Base-by-base conservation (phyloP, 1,139 yeast species). In the Candida anutae region DNA sequence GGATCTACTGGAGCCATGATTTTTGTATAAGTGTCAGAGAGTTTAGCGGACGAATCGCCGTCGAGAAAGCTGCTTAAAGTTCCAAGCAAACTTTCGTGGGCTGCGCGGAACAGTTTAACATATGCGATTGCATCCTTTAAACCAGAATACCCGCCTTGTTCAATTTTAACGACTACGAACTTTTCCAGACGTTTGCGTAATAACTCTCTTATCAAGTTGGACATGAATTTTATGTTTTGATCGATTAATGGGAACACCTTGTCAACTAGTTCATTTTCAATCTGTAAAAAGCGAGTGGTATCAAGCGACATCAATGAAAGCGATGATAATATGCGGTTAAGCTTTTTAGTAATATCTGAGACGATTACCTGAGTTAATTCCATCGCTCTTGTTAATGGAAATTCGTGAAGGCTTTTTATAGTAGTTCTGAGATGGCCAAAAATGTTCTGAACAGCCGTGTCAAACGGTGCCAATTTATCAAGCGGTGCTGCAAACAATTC, bases 101-200 rank as follows among this genome's bases (percentile, higher is more conserved):
- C 61, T 0, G 44, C 36, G 37, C 88, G 60, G 36, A 84, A 69
- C 0, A 50, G 42, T 6, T 46, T 48, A 2, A 81, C 44, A 21
- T 62, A 58, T 2, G 52, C 58, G 1, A 82, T 37, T 22, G 76
- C 55, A 3, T 67, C 69, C 36, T 62, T 65, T 6, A 81, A 44
- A 12, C 48, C 51, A 0, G 46, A 45, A 16, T 77, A 73, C 3
- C 58, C 50, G 1, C 40, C 43, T 13, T 75, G 68, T 20, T 62
- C 59, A 11, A 84, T 63, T 37, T 77, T 69, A 12, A 84, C 71
- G 16, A 79, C 69, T 18, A 80, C 68, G 46, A 81, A 81, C 37
- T 76, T 77, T 33, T 83, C 94, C 11, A 76, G 73, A 26, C 94
- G 59, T 45, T 77, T 83, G 35, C 96, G 62, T 21, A 82, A 60